Evolutionary conservation across 2,329 filamentous ascomycete genomes (phyloP), one percentile per base, ranked within the genome.

Genomic region (Xylariaceae sp.): DNA sequence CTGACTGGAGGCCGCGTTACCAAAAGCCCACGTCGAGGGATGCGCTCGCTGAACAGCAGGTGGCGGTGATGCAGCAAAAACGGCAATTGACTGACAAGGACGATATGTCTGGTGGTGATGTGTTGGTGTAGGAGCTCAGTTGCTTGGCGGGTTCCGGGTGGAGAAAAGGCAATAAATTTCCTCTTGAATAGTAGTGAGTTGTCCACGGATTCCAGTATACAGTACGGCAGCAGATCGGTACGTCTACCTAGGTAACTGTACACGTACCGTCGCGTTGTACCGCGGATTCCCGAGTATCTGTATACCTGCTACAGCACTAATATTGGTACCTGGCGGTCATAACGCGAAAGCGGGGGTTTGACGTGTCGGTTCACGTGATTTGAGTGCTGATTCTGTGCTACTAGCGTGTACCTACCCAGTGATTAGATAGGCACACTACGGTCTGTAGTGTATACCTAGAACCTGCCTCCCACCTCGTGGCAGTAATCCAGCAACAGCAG

Each of bases 111-210:
- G 30, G 39, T 10, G 21, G 21, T 29, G 41, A 43, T 43, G 41
- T 43, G 41, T 26, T 43, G 41, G 41, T 43, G 41, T 29, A 43
- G 41, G 41, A 29, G 41, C 21, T 43, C 21, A 3, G 21, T 26
- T n/a, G 41, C 41, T 29, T 43, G 41, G 41, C 41, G 41, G 21
- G 41, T 29, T 40, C 18, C 41, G 41, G 16, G 41, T 43, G 41
- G 41, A 43, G 41, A 29, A 43, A 43, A 43, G 21, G 22, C 16
- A 43, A 43, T 43, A 43, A 43, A 43, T 43, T 43, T 43, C 41
- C 21, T 43, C 21, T 29, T 43, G 7, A 15, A 34, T 10, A 43
- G 41, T 16, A 26, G 41, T 43, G 41, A 43, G 41, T 43, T 43
- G 41, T 43, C 41, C 21, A 15, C 18, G 10, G 21, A 43, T 43